Evolutionary conservation across 805 yeast species (phyloP).

Genomic region (Wickerhamomyces sydowiorum): DNA sequence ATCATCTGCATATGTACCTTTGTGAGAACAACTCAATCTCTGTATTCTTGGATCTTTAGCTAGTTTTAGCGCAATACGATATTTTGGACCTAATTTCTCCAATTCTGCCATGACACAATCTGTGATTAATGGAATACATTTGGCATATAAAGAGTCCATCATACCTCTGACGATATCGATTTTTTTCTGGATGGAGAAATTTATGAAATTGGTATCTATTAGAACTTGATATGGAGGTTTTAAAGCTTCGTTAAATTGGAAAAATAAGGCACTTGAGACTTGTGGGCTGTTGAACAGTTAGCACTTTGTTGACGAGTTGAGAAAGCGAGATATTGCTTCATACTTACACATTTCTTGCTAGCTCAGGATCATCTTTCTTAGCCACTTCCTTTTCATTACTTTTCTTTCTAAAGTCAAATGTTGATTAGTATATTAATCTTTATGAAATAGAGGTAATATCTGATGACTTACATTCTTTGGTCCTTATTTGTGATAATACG

Average conservation of each 20-base stretch:
- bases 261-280: conserved; percentile 91
- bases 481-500: conserved; percentile 74
- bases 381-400: conserved; percentile 34
- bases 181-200: conserved; percentile 93
- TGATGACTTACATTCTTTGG: conserved; percentile 40
- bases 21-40: conserved; percentile 83
- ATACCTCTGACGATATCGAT: conserved; percentile 92
- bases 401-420: conserved; percentile 25
- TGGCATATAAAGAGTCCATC: conserved; percentile 94
- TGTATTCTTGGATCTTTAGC: conserved; percentile 93
- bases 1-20: conserved; percentile 98
- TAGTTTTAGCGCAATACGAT: conserved; percentile 83
- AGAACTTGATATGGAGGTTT: conserved; percentile 98
- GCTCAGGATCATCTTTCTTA: conserved; percentile 65
- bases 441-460: neutral
- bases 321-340: too few species aligned
- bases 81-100: conserved; percentile 92
- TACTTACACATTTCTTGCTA: conserved; percentile 48
- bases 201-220: conserved; percentile 94
- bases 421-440: neutral
- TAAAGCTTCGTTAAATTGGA: conserved; percentile 89
- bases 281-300: conserved; percentile 62
- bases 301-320: conserved; percentile 9
- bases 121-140: conserved; percentile 91
- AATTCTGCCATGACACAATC: conserved; percentile 98